Evolutionary conservation across 2,329 filamentous ascomycete genomes (phyloP).

Genomic region (Pyrenochaeta sp.): DNA sequence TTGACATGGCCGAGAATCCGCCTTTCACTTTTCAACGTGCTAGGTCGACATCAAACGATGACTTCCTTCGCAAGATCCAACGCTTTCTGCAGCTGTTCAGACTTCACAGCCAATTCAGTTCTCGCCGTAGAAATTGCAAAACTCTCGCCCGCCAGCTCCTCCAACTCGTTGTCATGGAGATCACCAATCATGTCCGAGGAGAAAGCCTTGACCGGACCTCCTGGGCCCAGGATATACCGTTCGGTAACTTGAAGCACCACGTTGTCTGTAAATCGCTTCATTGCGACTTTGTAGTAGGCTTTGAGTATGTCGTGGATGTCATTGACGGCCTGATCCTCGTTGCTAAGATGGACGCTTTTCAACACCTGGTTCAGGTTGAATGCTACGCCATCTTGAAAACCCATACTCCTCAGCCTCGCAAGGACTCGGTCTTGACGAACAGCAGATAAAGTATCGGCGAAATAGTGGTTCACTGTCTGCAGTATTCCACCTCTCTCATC

Average conservation of each 20-base stretch:
- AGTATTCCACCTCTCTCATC: slow-evolving; percentile 15
- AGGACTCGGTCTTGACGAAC: slow-evolving; percentile 12
- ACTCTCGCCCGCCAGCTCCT: slow-evolving; percentile 68
- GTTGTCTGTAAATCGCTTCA: slow-evolving; percentile 69
- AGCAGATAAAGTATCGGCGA: slow-evolving; percentile 9
- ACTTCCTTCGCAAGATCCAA: slow-evolving; percentile 10
- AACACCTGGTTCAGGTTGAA: slow-evolving; percentile 9
- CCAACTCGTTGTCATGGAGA: slow-evolving; percentile 60
- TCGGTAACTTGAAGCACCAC: slow-evolving; percentile 67
- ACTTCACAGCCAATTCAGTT: slow-evolving; percentile 9
- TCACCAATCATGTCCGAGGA: slow-evolving; percentile 59
- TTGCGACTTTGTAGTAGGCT: slow-evolving; percentile 69
- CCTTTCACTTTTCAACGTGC: too few relatives aligned
- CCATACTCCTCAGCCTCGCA: slow-evolving; percentile 7
- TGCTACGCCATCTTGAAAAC: slow-evolving; percentile 1
- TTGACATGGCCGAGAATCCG: too few relatives aligned
- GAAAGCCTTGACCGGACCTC: slow-evolving; percentile 64
- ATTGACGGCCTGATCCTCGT: slow-evolving; percentile 43
- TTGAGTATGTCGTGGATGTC: slow-evolving; percentile 68
- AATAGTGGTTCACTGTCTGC: slow-evolving; percentile 15
- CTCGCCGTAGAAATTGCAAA: slow-evolving; percentile 18
- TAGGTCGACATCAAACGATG: too few relatives aligned
- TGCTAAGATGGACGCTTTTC: slow-evolving; percentile 11
- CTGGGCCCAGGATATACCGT: slow-evolving; percentile 52
- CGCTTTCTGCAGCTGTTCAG: slow-evolving; percentile 14